These are phyloP conservation scores for Saitozyma sp. DNA, from an alignment of 768 basidiomycete genomes.

Conservation along the genomic window DNA sequence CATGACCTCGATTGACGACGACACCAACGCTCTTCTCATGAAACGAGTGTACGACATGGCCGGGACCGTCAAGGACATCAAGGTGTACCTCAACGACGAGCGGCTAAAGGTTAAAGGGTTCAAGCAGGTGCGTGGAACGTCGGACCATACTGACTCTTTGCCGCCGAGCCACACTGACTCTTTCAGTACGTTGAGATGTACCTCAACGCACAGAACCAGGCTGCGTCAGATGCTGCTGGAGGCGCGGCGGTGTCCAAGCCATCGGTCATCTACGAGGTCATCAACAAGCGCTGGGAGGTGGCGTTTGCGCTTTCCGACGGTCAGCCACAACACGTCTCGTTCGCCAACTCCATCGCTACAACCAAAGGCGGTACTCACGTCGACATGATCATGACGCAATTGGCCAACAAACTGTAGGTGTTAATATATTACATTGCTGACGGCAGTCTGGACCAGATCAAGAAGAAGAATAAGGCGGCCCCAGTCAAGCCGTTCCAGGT, in stretches of 20 bases:
- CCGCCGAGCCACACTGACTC: not conserved
- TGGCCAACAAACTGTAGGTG: slow-evolving; percentile 70
- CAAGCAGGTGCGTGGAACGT: slow-evolving; percentile 58
- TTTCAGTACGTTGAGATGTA: slow-evolving; percentile 90
- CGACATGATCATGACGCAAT: slow-evolving; percentile 75
- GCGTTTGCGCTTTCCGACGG: slow-evolving; percentile 94
- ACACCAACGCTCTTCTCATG: slow-evolving; percentile 81
- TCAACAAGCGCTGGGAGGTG: slow-evolving; percentile 86
- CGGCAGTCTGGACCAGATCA: slow-evolving; percentile 65
- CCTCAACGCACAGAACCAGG: slow-evolving; percentile 71
- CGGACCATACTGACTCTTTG: not conserved
- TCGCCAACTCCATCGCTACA: slow-evolving; percentile 95
- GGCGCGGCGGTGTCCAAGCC: slow-evolving; percentile 77
- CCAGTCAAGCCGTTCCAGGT: slow-evolving; percentile 88
- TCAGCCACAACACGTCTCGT: slow-evolving; percentile 88
- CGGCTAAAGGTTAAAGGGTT: slow-evolving; percentile 89
- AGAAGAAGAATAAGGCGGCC: slow-evolving; percentile 98
- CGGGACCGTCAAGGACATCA: slow-evolving; percentile 88
- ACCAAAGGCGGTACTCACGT: slow-evolving; percentile 97
- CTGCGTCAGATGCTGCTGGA: slow-evolving; percentile 68
- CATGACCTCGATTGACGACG: slow-evolving; percentile 83
- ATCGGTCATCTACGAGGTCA: slow-evolving; percentile 76
- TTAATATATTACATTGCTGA: not conserved
- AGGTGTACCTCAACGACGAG: slow-evolving; percentile 90
- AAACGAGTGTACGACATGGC: slow-evolving; percentile 97